Conservation (phyloP, 1,139 yeast genomes). For the Geotrichum australiense region DNA sequence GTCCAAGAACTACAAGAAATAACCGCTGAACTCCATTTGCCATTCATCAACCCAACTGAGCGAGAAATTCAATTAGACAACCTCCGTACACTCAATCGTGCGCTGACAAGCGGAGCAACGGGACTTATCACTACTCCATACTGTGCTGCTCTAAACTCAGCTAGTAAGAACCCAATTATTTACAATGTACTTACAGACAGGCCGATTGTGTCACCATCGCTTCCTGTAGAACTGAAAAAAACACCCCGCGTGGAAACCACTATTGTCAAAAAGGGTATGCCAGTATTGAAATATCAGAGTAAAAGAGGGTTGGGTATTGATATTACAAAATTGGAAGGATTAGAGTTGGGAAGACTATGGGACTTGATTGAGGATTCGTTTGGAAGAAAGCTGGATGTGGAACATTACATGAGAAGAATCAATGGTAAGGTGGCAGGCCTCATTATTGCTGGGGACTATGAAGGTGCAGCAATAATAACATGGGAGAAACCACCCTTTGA, state of each 20-base stretch:
- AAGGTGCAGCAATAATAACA: conserved; percentile 89
- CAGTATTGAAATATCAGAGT: conserved; percentile 47
- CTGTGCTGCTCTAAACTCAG: conserved; percentile 36
- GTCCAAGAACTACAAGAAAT: conserved; percentile 74
- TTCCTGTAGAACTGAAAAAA: conserved; percentile 54
- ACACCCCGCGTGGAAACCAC: conserved; percentile 72
- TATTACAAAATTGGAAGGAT: conserved; percentile 42
- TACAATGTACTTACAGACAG: conserved; percentile 87
- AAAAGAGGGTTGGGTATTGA: conserved; percentile 37
- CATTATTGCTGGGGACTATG: conserved; percentile 87
- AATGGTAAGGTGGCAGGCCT: conserved; percentile 63
- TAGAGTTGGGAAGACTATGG: conserved; percentile 54
- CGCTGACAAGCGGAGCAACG: conserved; percentile 42
- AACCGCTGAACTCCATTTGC: conserved; percentile 52
- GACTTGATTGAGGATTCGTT: conserved; percentile 72
- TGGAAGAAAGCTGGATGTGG: conserved; percentile 55
- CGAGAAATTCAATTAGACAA: conserved; percentile 51
- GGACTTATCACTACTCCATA: conserved; percentile 48
- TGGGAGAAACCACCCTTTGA: conserved; percentile 44
- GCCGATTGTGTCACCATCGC: conserved; percentile 84
- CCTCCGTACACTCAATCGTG: conserved; percentile 46
- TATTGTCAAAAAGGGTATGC: conserved; percentile 68
- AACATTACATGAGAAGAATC: conserved; percentile 59
- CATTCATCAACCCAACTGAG: conserved; percentile 41
- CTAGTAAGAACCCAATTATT: conserved; percentile 63